Conservation (phyloP, 768 basidiomycete genomes). For the Lactarius pseudohatsudake region DNA sequence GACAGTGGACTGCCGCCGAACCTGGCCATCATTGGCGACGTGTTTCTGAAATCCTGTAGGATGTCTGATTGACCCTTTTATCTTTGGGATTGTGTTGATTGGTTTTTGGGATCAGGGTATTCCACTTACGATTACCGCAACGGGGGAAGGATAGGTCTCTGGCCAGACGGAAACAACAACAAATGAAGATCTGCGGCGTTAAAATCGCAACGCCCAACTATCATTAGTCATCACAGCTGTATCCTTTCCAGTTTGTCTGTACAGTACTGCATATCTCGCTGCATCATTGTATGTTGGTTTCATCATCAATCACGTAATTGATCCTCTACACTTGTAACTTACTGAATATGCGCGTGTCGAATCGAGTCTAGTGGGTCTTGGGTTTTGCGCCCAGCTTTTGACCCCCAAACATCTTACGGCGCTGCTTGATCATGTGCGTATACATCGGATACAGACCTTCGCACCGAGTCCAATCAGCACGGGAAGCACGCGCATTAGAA, state of each 20-base stretch:
- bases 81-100: not conserved
- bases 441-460: slow-evolving; percentile 55
- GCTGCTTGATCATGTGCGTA: slow-evolving; percentile 58
- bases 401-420: slow-evolving; percentile 52
- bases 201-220: not conserved
- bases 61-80: slow-evolving; percentile 5
- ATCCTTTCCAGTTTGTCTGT: not conserved
- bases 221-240: not conserved
- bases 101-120: slow-evolving; percentile 47
- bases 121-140: slow-evolving; percentile 59
- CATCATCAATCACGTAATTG: not conserved
- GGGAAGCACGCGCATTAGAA: not conserved
- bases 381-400: slow-evolving; percentile 39
- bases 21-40: slow-evolving; percentile 62
- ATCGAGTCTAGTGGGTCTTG: slow-evolving; percentile 33
- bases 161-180: slow-evolving; percentile 53
- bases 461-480: not conserved
- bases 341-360: not conserved
- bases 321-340: not conserved
- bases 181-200: not conserved
- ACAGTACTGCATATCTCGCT: not conserved
- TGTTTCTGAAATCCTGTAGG: slow-evolving; percentile 65
- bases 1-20: slow-evolving; percentile 48
- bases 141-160: slow-evolving; percentile 55
- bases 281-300: not conserved